A percentile compares a stretch with the other conserved stretches of the same genome.
These are phyloP conservation scores for Sechiopsis laciniata DNA, from an alignment of 306 rosid genomes.

Conservation along the genomic window DNA sequence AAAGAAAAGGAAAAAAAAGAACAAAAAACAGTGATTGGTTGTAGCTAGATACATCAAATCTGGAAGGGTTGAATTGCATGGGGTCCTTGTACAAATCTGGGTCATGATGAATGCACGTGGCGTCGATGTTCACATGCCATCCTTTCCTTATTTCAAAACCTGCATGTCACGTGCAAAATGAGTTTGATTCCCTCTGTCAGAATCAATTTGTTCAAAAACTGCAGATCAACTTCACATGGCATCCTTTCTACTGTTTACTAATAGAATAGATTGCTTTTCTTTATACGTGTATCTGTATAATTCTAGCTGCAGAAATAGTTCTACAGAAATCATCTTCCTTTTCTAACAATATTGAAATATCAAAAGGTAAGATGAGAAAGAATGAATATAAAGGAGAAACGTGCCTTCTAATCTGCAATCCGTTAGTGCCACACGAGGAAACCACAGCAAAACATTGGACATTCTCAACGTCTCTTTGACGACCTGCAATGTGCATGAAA, in stretches of 20 bases:
- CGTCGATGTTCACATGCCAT: constrained; percentile 68
- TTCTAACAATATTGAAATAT: not conserved
- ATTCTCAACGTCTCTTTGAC: constrained; percentile 71
- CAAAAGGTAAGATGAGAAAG: not conserved
- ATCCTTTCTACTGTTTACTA: not conserved
- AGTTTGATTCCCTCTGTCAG: constrained; percentile 10
- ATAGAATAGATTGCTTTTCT: not conserved
- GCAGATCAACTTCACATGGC: not conserved
- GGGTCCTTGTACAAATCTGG: constrained; percentile 54
- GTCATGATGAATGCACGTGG: constrained; percentile 57
- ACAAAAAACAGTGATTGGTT: constrained; percentile 18
- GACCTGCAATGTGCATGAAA: constrained; percentile 38
- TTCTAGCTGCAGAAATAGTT: not conserved
- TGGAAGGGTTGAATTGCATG: constrained; percentile 54
- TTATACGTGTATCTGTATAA: not conserved
- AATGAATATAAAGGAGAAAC: not conserved
- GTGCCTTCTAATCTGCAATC: constrained; percentile 61
- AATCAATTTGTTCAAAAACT: not conserved
- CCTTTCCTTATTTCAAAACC: constrained; percentile 61
- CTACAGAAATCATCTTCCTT: not conserved
- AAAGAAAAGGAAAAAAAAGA: not conserved
- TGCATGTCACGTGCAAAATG: constrained; percentile 25
- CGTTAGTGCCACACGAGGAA: constrained; percentile 58
- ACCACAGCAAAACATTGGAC: constrained; percentile 64
- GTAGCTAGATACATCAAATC: constrained; percentile 49